These are phyloP conservation scores for Debaryomyces fabryi DNA, from an alignment of 1,139 yeast species.

Conservation along the genomic window DNA sequence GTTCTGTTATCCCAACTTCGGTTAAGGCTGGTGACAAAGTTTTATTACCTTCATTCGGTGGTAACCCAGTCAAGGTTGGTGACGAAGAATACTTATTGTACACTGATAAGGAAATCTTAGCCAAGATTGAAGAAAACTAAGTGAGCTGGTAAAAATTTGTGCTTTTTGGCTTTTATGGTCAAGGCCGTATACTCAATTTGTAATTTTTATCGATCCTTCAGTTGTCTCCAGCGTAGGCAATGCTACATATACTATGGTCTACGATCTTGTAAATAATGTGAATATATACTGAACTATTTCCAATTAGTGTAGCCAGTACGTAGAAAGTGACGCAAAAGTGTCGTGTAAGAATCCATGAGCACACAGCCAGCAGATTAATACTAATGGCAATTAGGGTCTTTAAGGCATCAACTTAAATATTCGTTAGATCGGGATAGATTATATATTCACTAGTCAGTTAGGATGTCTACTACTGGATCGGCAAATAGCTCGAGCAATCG, in stretches of 20 bases:
- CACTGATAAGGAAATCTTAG: slow-evolving; percentile 93
- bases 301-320: not conserved
- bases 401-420: not conserved
- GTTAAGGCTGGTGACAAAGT: slow-evolving; percentile 92
- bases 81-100: slow-evolving; percentile 75
- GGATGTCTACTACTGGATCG: slow-evolving; percentile 11
- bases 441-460: not conserved
- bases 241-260: not conserved
- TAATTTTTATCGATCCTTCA: not conserved
- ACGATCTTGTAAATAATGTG: slow-evolving; percentile 7
- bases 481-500: slow-evolving; percentile 9
- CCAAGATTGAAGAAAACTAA: slow-evolving; percentile 62
- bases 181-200: not conserved
- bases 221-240: not conserved
- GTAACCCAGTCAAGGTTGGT: slow-evolving; percentile 84
- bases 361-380: slow-evolving; percentile 7
- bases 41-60: slow-evolving; percentile 88
- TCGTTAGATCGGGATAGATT: not conserved
- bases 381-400: not conserved
- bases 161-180: not conserved
- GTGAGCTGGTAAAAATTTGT: slow-evolving; percentile 7
- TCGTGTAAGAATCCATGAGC: slow-evolving; percentile 2
- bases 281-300: slow-evolving; percentile 2
- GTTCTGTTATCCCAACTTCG: slow-evolving; percentile 68
- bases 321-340: slow-evolving; percentile 3